phyloP scores from a whole-genome alignment of 257 asterid species.

The Fraxinus quadrangulata region DNA sequence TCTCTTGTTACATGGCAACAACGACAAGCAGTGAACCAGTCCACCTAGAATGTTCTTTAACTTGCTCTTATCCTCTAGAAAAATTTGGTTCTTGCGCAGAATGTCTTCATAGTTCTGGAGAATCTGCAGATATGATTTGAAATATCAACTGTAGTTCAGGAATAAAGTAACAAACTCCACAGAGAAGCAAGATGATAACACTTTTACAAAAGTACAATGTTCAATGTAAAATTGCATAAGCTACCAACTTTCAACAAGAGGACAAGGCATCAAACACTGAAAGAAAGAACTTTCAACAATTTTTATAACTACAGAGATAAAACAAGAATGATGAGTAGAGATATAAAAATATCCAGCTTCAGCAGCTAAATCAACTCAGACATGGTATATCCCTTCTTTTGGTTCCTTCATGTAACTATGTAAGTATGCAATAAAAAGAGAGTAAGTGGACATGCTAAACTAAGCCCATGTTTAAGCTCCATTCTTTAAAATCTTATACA shows the following conservation, averaged over 20 bases:
- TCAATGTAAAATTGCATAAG: slow-evolving; percentile 8
- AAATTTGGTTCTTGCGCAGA: slow-evolving; percentile 68
- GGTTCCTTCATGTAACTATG: not conserved
- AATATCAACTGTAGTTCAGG: slow-evolving; percentile 2
- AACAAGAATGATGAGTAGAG: slow-evolving; percentile 18
- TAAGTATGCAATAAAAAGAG: slow-evolving; percentile 10
- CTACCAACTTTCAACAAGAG: slow-evolving; percentile 9
- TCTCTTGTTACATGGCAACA: slow-evolving; percentile 60
- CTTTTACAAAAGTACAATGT: not conserved
- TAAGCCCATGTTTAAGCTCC: no score
- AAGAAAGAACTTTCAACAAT: not conserved
- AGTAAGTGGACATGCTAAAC: slow-evolving; percentile 5
- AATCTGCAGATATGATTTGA: slow-evolving; percentile 50
- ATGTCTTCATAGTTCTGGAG: slow-evolving; percentile 68
- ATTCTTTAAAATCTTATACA: no score
- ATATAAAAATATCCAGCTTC: slow-evolving; percentile 1
- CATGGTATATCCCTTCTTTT: slow-evolving; percentile 1
- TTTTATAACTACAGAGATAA: not conserved
- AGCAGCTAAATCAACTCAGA: slow-evolving; percentile 11
- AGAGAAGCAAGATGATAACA: slow-evolving; percentile 7
- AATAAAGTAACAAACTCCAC: slow-evolving; percentile 13
- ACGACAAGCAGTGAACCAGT: slow-evolving; percentile 70
- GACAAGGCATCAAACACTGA: not conserved
- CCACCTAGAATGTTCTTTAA: slow-evolving; percentile 69
- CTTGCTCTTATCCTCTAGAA: slow-evolving; percentile 72